Percentiles rank a stretch among this genome's conserved stretches.
phyloP scores from a whole-genome alignment of 345 rosid species.

The Passiflora organensis region DNA sequence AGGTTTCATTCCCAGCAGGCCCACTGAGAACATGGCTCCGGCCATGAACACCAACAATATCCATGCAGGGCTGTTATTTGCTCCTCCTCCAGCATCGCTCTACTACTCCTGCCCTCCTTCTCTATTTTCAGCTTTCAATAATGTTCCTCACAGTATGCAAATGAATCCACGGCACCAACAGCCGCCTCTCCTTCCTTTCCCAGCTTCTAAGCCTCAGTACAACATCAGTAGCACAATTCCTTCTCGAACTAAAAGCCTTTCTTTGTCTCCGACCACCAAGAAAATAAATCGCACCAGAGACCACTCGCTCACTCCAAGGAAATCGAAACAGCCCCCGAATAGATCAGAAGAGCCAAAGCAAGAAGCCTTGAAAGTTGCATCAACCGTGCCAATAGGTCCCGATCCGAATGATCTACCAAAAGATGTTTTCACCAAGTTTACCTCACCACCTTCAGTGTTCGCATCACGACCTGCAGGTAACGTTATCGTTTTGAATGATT shows the following conservation, averaged over 20 bases:
- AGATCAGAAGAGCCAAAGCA: constrained; percentile 10
- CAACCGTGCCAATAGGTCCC: constrained; percentile 32
- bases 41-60: constrained; percentile 7
- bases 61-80: constrained; percentile 29
- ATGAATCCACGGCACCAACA: constrained; percentile 11
- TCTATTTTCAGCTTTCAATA: constrained; percentile 7
- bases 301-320: constrained; percentile 36
- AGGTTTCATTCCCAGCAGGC: constrained; percentile 24
- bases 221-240: constrained; percentile 38
- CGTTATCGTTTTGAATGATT: background rate
- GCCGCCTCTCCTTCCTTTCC: constrained; percentile 74
- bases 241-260: constrained; percentile 25
- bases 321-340: constrained; percentile 18
- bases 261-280: constrained; percentile 18
- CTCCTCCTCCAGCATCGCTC: constrained; percentile 35
- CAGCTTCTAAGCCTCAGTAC: constrained; percentile 22
- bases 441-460: background rate
- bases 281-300: constrained; percentile 20
- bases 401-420: constrained; percentile 48
- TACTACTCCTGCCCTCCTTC: constrained; percentile 26
- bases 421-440: constrained; percentile 18
- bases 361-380: constrained; percentile 1
- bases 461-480: constrained; percentile 9
- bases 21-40: constrained; percentile 39
- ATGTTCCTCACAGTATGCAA: constrained; percentile 1